phyloP scores from a whole-genome alignment of 1,284 basidiomycete genomes.

The Cryptococcus sp. region DNA sequence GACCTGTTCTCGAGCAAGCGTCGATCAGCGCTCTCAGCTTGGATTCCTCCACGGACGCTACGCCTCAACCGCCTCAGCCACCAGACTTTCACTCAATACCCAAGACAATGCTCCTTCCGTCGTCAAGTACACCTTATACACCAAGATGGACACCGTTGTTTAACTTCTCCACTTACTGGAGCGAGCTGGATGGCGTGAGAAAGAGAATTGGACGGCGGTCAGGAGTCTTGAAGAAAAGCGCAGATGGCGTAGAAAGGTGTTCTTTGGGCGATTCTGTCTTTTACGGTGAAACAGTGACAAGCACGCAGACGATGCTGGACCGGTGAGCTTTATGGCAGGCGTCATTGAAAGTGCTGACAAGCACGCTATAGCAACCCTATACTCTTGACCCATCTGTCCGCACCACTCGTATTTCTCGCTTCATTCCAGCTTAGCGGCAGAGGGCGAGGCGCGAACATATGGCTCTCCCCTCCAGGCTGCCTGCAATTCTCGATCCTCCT shows the following conservation, averaged over 20 bases:
- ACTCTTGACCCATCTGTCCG: constrained; percentile 69
- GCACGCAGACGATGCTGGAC: constrained; percentile 93
- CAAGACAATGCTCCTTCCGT: constrained; percentile 45
- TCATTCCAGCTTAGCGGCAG: constrained; percentile 85
- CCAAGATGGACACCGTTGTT: constrained; percentile 55
- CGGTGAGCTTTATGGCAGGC: constrained; percentile 60
- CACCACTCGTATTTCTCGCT: constrained; percentile 74
- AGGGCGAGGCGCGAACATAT: constrained; percentile 84
- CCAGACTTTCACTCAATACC: constrained; percentile 44
- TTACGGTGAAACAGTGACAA: constrained; percentile 88
- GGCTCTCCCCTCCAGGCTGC: constrained; percentile 91
- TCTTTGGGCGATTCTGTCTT: constrained; percentile 71
- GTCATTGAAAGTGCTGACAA: background rate
- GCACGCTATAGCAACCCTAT: constrained; percentile 67
- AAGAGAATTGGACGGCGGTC: constrained; percentile 34
- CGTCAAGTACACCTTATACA: constrained; percentile 30
- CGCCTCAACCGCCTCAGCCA: constrained; percentile 58
- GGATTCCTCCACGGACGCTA: constrained; percentile 52
- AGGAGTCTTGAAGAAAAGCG: constrained; percentile 34
- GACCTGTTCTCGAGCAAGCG: constrained; percentile 43
- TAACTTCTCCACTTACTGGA: constrained; percentile 54
- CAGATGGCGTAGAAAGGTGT: constrained; percentile 18
- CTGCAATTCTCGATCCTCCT: constrained; percentile 82
- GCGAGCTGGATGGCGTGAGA: constrained; percentile 44
- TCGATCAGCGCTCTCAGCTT: constrained; percentile 27